Base-by-base conservation (phyloP, 768 basidiomycete genomes). In the Tylopilus plumbeoviolaceoides region DNA sequence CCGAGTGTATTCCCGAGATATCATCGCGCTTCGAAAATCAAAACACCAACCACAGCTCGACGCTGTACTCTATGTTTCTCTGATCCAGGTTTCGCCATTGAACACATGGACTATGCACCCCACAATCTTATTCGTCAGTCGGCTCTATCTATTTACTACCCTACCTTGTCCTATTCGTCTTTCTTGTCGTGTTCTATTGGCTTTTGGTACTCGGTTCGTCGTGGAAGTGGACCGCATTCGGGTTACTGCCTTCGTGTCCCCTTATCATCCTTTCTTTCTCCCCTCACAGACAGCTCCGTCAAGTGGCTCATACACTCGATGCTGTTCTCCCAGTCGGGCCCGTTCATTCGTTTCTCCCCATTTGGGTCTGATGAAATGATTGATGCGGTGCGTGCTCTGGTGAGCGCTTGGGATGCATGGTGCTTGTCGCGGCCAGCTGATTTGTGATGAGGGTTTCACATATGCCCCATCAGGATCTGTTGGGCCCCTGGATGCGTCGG, bases 331-430 rank as follows among this genome's bases (percentile, higher is more conserved):
- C 57, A 52, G 50, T 38, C 46, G 44, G 43, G 20, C 27, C 44
- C 33, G 39, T 52, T 53, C 47, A 30, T 58, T 61, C 55, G 72
- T 77, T 74, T 79, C 76, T 77, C 75, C 76, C 74, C 71, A 59
- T 47, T 36, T 58, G 70, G 77, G 78, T 76, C 63, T 66, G 78
- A 78, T 59, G 78, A 78, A 74, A 67, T 65, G 63, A 51, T 45
- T 59, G 61, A 52, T 51, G 50, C 30, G 58, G 57, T 60, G 55
- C 52, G 47, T 61, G 65, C n/a, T 48, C 60, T 61, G 72, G 77
- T 79, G 77, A 78, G 77, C 77, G 78, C 75, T 76, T 49, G 53
- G 42, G 53, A 36, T 53, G 52, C 38, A 41, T 49, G 57, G 46
- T 47, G 27, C 53, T 40, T 54, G 42, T 49, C 4, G 28, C 41